Base-by-base conservation (phyloP, 768 basidiomycete genomes). In the Tricholoma sp. region DNA sequence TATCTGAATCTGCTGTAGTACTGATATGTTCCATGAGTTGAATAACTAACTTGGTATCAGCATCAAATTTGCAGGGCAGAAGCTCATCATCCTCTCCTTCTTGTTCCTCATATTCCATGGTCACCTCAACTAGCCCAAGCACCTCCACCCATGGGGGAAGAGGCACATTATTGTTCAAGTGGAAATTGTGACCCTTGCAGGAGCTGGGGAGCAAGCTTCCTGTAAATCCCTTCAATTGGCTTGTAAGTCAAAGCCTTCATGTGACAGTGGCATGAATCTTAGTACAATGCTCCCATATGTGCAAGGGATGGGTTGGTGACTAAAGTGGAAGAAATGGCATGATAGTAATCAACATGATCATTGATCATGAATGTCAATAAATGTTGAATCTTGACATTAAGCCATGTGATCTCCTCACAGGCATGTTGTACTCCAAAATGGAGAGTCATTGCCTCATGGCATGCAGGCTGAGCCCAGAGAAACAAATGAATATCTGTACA, bases 401-500 rank as follows among this genome's bases (percentile, higher is more conserved):
- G n/a, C n/a, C n/a, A n/a, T n/a, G n/a, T n/a, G n/a, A n/a, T n/a
- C n/a, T n/a, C n/a, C n/a, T n/a, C n/a, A n/a, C n/a, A n/a, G n/a
- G n/a, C n/a, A n/a, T n/a, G n/a, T n/a, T n/a, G n/a, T n/a, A 56
- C 22, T 9, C 47, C 34, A 31, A 45, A 45, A n/a, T 56, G 19
- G 18, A 29, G 12, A 3, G 21, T 22, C 24, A 35, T 56, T 45
- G 46, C 46, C 24, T 56, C 29, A 22, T 19, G 8, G 21, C 14
- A 14, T 16, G 46, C 46, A 47, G 34, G 55, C n/a, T 56, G 46
- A 29, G 55, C n/a, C 55, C 32, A 56, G 10, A 16, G 37, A 56
- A 56, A 19, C 50, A 46, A 34, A 31, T n/a, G n/a, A n/a, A n/a
- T n/a, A n/a, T n/a, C n/a, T n/a, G n/a, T n/a, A n/a, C n/a, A n/a